Percentiles rank a stretch among this genome's conserved stretches.
Conservation (phyloP, 108 stramenopile genomes). For the Cylindrotheca fusiformis region DNA sequence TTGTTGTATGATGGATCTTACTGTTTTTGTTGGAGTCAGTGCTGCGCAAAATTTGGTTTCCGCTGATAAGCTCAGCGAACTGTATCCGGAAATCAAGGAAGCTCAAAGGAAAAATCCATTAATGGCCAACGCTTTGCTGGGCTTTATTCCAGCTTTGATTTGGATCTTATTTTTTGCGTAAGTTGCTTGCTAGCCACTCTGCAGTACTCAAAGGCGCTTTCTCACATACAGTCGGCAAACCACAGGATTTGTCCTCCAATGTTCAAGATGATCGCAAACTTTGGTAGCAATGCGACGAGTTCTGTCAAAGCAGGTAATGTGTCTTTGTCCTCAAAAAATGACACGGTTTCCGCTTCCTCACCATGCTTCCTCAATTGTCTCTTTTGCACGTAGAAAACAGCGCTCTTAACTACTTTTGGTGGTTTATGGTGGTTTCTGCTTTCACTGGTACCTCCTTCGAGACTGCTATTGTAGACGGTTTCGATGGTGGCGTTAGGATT, state of each 20-base stretch:
- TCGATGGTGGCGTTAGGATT: constrained; percentile 40
- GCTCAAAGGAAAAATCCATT: constrained; percentile 29
- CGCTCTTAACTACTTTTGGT: constrained; percentile 84
- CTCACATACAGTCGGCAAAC: background rate
- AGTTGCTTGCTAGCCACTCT: background rate
- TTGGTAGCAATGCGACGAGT: constrained; percentile 73
- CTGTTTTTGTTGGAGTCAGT: constrained; percentile 32
- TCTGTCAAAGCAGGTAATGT: constrained; percentile 52
- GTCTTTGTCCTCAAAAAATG: background rate
- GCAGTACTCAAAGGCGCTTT: background rate
- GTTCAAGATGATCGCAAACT: constrained; percentile 88
- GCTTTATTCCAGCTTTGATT: constrained; percentile 62
- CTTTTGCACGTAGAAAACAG: constrained; percentile 36
- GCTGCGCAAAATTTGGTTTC: constrained; percentile 37
- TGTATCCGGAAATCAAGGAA: constrained; percentile 49
- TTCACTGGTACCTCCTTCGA: constrained; percentile 71
- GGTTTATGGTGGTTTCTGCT: constrained; percentile 79
- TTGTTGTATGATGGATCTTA: constrained; percentile 22
- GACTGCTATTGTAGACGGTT: constrained; percentile 52
- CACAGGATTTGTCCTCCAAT: constrained; percentile 63
- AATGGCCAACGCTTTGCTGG: constrained; percentile 51
- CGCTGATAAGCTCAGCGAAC: constrained; percentile 33
- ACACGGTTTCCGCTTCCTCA: background rate
- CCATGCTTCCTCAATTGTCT: constrained; percentile 2
- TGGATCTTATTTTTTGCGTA: constrained; percentile 70